phyloP scores from a whole-genome alignment of 257 asterid species.

The Echium plantagineum region DNA sequence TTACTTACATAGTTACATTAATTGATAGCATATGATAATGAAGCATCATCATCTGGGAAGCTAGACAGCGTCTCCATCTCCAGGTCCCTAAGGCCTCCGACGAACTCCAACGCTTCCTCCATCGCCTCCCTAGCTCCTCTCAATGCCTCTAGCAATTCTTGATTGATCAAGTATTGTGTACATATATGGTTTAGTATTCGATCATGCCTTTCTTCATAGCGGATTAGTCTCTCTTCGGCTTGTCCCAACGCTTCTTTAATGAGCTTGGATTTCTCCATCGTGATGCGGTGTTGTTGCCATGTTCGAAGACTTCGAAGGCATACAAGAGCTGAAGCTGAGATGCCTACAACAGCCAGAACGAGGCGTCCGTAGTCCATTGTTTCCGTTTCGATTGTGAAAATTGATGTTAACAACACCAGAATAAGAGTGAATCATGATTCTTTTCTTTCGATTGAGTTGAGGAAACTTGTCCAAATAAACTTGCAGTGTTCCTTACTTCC shows the following conservation, averaged over 20 bases:
- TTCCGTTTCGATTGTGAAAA: background rate
- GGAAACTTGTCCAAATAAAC: no score
- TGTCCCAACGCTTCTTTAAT: conserved; percentile 20
- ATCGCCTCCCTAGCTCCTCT: conserved; percentile 27
- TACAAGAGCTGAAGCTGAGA: conserved; percentile 23
- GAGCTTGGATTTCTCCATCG: conserved; percentile 16
- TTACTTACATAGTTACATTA: no score
- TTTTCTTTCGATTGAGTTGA: conserved; percentile 1
- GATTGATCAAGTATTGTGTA: conserved; percentile 32
- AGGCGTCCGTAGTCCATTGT: conserved; percentile 18
- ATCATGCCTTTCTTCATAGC: conserved; percentile 38
- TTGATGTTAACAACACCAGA: background rate
- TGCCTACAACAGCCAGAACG: conserved; percentile 14
- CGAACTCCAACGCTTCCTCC: conserved; percentile 26
- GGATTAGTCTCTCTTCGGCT: conserved; percentile 22
- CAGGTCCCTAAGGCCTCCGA: conserved; percentile 20
- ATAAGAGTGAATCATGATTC: conserved; percentile 9
- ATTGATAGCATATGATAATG: no score
- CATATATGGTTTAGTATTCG: conserved; percentile 27
- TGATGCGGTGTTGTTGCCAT: conserved; percentile 9
- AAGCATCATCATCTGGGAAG: conserved; percentile 11
- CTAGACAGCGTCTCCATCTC: conserved; percentile 18
- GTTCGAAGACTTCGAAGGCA: conserved; percentile 17
- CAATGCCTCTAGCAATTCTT: conserved; percentile 27
- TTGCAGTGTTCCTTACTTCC: no score